Conservation (phyloP, 73 alveolate genomes). For the Symbiodinium pilosum region DNA sequence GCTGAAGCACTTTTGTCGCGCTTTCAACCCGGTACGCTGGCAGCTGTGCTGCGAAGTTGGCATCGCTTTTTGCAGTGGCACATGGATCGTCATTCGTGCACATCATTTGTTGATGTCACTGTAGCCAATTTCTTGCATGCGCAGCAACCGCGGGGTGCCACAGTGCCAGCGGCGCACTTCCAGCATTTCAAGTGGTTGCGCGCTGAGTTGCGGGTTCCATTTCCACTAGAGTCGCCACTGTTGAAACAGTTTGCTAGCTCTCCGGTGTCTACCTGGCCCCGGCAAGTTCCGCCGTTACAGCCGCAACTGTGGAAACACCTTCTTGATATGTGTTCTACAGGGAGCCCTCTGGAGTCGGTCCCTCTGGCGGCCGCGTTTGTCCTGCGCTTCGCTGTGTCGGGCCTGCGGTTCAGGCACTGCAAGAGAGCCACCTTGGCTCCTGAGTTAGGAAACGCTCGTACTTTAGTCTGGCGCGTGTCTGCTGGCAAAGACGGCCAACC, state of each 20-base stretch:
- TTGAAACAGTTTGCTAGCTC: neutral
- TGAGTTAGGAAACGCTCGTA: neutral
- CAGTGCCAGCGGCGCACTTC: neutral
- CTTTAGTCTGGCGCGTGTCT: slow-evolving; percentile 18
- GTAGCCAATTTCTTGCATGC: neutral
- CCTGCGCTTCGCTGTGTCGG: slow-evolving; percentile 38
- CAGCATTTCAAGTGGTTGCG: neutral
- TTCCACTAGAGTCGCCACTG: slow-evolving; percentile 29
- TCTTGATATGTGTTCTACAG: neutral
- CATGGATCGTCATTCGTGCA: neutral
- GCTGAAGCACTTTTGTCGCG: slow-evolving; percentile 9
- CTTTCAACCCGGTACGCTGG: slow-evolving; percentile 33
- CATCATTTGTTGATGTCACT: neutral
- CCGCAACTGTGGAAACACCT: slow-evolving; percentile 20
- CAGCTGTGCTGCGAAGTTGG: slow-evolving; percentile 53
- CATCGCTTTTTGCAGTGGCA: slow-evolving; percentile 30
- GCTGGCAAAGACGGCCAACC: slow-evolving; percentile 40
- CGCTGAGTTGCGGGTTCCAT: neutral
- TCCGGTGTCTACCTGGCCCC: neutral
- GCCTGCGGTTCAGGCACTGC: slow-evolving; percentile 23
- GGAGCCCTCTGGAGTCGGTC: neutral
- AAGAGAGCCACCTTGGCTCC: neutral
- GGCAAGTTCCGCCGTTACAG: neutral
- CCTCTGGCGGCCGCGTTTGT: slow-evolving; percentile 32
- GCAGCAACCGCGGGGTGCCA: slow-evolving; percentile 12